Conservation (phyloP, 352 stramenopile species). For the Phytopythium chamaehyphon region DNA sequence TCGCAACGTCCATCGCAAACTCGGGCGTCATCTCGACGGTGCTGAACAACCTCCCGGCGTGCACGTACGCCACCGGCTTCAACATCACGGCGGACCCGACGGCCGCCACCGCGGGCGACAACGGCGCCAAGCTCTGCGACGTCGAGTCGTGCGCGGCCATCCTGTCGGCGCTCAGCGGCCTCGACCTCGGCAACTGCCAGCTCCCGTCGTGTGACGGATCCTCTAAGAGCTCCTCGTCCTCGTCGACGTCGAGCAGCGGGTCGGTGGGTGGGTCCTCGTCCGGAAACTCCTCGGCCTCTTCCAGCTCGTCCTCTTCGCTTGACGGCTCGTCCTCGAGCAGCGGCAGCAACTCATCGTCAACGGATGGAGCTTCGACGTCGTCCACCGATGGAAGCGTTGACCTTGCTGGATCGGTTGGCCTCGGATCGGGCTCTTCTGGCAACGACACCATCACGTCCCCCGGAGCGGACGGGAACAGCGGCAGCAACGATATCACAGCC, state of each 20-base stretch:
- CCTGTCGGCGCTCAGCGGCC: conserved; percentile 2
- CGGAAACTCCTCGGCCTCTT: no score
- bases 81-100: conserved; percentile 5
- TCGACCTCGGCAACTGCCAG: conserved; percentile 6
- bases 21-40: background rate
- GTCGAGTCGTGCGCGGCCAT: conserved; percentile 1
- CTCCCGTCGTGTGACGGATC: conserved; percentile 4
- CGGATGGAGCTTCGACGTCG: background rate
- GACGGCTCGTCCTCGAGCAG: background rate
- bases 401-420: no score
- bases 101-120: background rate
- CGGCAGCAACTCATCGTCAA: background rate
- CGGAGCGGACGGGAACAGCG: background rate
- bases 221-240: background rate
- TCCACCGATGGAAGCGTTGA: background rate
- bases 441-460: background rate
- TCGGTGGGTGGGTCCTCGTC: background rate
- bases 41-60: background rate
- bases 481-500: conserved; percentile 10
- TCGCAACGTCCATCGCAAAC: conserved; percentile 1
- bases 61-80: conserved; percentile 4
- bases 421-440: background rate
- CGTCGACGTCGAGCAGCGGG: background rate
- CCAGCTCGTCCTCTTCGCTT: background rate
- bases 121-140: conserved; percentile 1